Evolutionary conservation across 129 eudicot genomes (phyloP).

Genomic region (Silybum marianum): DNA sequence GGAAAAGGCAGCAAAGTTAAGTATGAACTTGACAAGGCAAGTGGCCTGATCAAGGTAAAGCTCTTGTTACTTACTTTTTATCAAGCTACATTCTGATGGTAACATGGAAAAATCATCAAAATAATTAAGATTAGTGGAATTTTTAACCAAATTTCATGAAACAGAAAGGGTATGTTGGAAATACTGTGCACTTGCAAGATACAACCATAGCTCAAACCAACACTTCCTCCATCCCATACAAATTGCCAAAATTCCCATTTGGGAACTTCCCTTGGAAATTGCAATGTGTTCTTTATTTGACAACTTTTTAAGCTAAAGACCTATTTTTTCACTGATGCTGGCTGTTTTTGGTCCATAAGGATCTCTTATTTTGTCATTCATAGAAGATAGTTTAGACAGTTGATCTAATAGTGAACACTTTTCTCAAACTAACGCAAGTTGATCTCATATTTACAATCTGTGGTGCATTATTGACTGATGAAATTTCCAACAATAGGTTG

Average conservation of each 20-base stretch:
- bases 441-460: not conserved
- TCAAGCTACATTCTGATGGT: not conserved
- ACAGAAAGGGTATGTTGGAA: not conserved
- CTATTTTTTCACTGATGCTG: not conserved
- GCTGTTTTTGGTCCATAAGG: not conserved
- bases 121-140: not conserved
- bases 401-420: not conserved
- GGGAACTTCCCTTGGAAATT: not conserved
- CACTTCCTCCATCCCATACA: not conserved
- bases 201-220: not conserved
- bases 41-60: conserved; percentile 83
- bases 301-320: not conserved
- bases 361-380: not conserved
- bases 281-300: not conserved
- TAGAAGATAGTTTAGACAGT: not conserved
- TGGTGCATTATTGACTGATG: conserved; percentile 9
- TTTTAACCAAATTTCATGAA: not conserved
- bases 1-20: conserved; percentile 97
- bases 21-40: conserved; percentile 90
- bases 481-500: conserved; percentile 55
- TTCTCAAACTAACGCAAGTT: not conserved
- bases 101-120: conserved; percentile 1
- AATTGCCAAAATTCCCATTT: not conserved
- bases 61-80: conserved; percentile 9
- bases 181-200: not conserved